Evolutionary conservation across 176 grass and related monocot genomes (phyloP), one percentile per base, ranked within the genome.

Genomic region (Luzula sylvatica): DNA sequence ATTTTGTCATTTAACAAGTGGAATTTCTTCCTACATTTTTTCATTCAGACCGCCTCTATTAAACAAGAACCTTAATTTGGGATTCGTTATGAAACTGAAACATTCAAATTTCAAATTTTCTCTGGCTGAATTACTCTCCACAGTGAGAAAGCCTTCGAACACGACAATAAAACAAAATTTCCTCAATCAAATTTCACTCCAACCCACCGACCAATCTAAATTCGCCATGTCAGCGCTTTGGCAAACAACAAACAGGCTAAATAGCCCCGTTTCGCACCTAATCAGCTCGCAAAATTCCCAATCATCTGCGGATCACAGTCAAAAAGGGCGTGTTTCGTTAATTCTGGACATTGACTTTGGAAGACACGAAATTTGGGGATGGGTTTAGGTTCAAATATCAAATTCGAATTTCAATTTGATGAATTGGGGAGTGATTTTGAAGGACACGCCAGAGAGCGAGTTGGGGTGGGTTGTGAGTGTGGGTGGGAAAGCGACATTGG

Each of bases 341-440:
- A 58, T 72, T 16, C 46, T 95, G 58, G 79, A 82, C 40, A 30
- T 88, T 2, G 80, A 88, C 53, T 80, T n/a, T n/a, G n/a, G n/a
- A 95, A 87, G 81, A 83, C 57, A 72, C 80, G 3, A 95, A 75
- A 65, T 25, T 86, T 5, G 83, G 83, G 20, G 73, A 9, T 95
- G 89, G 89, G 40, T 95, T 11, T 73, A 95, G 63, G 30, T 73
- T 26, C 56, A 82, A 30, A 76, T 69, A 53, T n/a, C n/a, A n/a
- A n/a, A n/a, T n/a, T 54, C 63, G 0, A 85, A 72, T 11, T 49
- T 63, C 7, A 60, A 54, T 43, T 35, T 50, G 7, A 23, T 71
- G 24, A 88, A 71, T 25, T 85, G 89, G 83, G 73, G 70, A 3
- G 11, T 86, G 23, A 29, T 63, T 4, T 63, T 95, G 22, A 75